Evolutionary conservation across 2,329 filamentous ascomycete genomes (phyloP).

Genomic region (Pezicula radicicola): DNA sequence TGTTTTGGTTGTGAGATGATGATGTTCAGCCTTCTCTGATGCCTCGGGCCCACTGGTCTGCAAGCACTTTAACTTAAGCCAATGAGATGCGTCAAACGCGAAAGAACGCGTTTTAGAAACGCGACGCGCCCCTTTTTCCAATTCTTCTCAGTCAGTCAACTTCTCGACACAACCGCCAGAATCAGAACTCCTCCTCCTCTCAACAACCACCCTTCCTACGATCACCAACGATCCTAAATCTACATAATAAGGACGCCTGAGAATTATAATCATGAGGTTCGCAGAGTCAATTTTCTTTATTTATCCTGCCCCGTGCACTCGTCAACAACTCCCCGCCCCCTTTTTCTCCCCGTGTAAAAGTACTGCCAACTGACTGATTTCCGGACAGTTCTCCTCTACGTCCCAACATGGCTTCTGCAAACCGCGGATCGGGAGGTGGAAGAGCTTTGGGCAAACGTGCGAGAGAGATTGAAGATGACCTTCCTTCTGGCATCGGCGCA

Average conservation of each 20-base stretch:
- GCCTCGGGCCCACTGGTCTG: background rate
- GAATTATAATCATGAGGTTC: background rate
- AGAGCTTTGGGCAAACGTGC: constrained; percentile 57
- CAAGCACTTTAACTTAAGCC: background rate
- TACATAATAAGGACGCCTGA: too few relatives aligned
- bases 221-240: background rate
- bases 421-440: constrained; percentile 59
- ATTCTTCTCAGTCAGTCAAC: constrained; percentile 4
- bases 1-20: background rate
- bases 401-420: constrained; percentile 77
- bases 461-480: constrained; percentile 62
- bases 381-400: constrained; percentile 72
- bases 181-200: background rate
- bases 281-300: background rate
- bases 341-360: constrained; percentile 19
- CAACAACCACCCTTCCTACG: background rate
- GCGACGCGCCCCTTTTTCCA: constrained; percentile 6
- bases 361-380: constrained; percentile 21
- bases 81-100: background rate
- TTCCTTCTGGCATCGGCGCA: constrained; percentile 46
- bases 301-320: background rate
- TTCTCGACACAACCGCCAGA: background rate
- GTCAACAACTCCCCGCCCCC: constrained; percentile 1
- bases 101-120: constrained; percentile 2
- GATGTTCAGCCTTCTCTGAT: constrained; percentile 4